These are phyloP conservation scores for Luffa aegyptiaca DNA, from an alignment of 306 rosid species.

Conservation along the genomic window DNA sequence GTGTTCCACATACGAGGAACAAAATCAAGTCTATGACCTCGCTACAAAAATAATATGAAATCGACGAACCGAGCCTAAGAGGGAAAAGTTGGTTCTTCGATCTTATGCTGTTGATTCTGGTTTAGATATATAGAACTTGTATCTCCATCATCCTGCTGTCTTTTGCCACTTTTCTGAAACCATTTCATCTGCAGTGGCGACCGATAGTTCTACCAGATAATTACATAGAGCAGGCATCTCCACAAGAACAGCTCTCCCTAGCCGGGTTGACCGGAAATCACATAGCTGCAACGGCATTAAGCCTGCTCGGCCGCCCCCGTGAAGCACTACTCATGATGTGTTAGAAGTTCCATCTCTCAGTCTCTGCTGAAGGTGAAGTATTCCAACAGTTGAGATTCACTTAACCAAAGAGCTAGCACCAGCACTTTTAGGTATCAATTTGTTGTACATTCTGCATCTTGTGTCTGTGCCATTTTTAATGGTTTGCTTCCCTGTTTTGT, in stretches of 20 bases:
- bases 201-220: conserved; percentile 76
- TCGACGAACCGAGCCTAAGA: background rate
- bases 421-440: background rate
- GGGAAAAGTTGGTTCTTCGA: background rate
- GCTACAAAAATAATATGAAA: background rate
- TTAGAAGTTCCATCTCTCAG: background rate
- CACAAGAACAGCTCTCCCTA: conserved; percentile 63
- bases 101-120: background rate
- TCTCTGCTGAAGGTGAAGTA: background rate
- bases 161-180: background rate
- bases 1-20: background rate
- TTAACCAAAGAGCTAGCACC: background rate
- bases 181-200: conserved; percentile 56
- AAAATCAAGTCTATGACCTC: background rate
- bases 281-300: conserved; percentile 78
- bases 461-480: background rate
- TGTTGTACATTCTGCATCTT: background rate
- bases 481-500: background rate
- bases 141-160: background rate
- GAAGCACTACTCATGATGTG: conserved; percentile 79
- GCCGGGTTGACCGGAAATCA: conserved; percentile 83
- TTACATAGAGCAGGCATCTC: conserved; percentile 76
- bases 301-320: conserved; percentile 77
- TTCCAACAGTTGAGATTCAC: background rate
- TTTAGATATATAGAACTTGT: background rate